phyloP scores from a whole-genome alignment of 1,139 yeast genomes.

The Candida sanyaensis region DNA sequence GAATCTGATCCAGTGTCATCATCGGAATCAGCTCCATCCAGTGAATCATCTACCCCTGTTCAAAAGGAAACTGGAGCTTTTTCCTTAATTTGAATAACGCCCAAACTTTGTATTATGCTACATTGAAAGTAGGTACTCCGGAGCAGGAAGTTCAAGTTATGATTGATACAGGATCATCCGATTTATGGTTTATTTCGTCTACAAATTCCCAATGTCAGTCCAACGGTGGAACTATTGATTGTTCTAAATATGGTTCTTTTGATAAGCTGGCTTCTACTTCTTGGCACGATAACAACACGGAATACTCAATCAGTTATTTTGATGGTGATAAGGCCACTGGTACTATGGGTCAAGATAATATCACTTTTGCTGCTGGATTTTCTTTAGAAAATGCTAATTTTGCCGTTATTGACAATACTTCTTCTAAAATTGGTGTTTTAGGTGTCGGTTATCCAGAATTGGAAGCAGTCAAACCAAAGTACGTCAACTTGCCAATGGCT shows the following conservation, averaged over 20 bases:
- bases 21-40: neutral
- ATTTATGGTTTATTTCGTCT: conserved; percentile 37
- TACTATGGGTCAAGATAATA: conserved; percentile 60
- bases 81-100: conserved; percentile 12
- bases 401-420: conserved; percentile 47
- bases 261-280: conserved; percentile 46
- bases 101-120: conserved; percentile 24
- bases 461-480: conserved; percentile 19
- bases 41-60: neutral
- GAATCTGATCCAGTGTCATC: neutral
- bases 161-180: conserved; percentile 48
- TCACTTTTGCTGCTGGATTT: conserved; percentile 21
- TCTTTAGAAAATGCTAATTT: conserved; percentile 54
- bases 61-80: conserved; percentile 11
- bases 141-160: conserved; percentile 28
- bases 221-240: conserved; percentile 20
- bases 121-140: conserved; percentile 38
- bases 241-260: conserved; percentile 52
- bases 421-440: conserved; percentile 46
- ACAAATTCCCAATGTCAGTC: conserved; percentile 9
- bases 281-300: conserved; percentile 46
- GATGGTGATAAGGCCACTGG: conserved; percentile 38
- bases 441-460: conserved; percentile 42
- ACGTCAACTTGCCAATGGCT: conserved; percentile 49
- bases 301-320: conserved; percentile 30